Evolutionary conservation across 495 filamentous ascomycete species (phyloP).

Genomic region (Sordaria brevicollis): DNA sequence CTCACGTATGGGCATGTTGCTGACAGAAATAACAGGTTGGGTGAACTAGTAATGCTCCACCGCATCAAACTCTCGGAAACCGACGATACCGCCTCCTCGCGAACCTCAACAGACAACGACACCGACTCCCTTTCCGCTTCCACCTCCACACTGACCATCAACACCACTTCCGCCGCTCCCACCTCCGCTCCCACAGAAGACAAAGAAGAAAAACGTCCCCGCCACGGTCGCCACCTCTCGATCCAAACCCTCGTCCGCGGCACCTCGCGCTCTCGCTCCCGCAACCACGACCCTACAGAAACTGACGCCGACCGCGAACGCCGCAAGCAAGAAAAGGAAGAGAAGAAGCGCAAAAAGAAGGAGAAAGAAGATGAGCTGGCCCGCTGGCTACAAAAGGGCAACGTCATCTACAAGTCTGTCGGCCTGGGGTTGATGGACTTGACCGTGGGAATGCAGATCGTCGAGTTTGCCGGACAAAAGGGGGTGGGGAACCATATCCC

Average conservation of each 20-base stretch:
- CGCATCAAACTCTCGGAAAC: constrained; percentile 17
- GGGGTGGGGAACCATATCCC: constrained; percentile 63
- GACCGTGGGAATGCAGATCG: constrained; percentile 61
- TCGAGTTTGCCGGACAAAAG: constrained; percentile 61
- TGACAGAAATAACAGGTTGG: constrained; percentile 34
- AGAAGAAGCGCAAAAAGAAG: constrained; percentile 18
- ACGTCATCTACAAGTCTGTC: constrained; percentile 81
- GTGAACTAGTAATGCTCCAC: constrained; percentile 64
- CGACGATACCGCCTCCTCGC: neutral
- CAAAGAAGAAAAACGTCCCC: neutral
- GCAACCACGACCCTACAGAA: neutral
- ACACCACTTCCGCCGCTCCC: constrained; percentile 6
- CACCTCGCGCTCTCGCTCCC: neutral
- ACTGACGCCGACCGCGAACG: neutral
- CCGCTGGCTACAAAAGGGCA: constrained; percentile 68
- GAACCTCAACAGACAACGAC: neutral
- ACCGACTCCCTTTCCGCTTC: constrained; percentile 8
- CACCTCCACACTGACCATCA: constrained; percentile 6
- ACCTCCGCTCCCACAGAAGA: neutral
- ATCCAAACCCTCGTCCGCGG: neutral
- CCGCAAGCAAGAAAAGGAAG: neutral
- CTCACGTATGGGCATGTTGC: neutral
- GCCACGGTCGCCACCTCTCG: neutral
- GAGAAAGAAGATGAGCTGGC: constrained; percentile 45
- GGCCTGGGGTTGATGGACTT: constrained; percentile 76